phyloP scores from a whole-genome alignment of 1,284 basidiomycete species.

The Leccinum fuscescens region DNA sequence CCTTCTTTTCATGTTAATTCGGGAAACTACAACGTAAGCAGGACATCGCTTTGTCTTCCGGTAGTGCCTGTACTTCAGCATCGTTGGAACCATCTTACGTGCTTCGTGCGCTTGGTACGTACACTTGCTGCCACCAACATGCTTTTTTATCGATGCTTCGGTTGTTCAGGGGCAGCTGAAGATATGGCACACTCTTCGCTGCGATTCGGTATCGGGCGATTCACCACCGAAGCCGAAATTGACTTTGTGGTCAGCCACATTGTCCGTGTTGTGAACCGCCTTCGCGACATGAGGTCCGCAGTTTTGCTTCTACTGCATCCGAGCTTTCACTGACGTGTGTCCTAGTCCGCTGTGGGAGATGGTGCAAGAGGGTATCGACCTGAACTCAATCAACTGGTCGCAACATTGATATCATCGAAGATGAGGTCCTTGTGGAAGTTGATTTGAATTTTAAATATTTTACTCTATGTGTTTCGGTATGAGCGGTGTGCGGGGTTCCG shows the following conservation, averaged over 20 bases:
- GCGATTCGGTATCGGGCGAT: conserved; percentile 96
- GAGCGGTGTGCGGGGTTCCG: conserved; percentile 17
- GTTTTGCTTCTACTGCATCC: conserved; percentile 1
- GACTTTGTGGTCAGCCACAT: conserved; percentile 94
- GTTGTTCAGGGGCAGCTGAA: conserved; percentile 77
- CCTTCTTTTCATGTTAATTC: background rate
- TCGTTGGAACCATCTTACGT: conserved; percentile 99
- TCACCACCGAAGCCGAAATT: conserved; percentile 96
- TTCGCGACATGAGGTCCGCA: conserved; percentile 68
- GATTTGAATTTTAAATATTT: background rate
- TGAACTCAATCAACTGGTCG: conserved; percentile 92
- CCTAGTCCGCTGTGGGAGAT: conserved; percentile 92
- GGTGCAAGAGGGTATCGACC: conserved; percentile 97
- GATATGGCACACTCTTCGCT: conserved; percentile 99
- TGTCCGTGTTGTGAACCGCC: conserved; percentile 74
- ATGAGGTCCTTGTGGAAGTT: conserved; percentile 1
- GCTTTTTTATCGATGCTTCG: conserved; percentile 2
- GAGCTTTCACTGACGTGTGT: conserved; percentile 12
- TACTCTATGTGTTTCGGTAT: background rate
- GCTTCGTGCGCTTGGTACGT: conserved; percentile 84
- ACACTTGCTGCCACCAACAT: background rate
- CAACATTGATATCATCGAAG: conserved; percentile 45
- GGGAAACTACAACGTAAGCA: conserved; percentile 30
- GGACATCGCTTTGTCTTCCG: conserved; percentile 97
- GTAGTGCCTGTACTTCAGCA: conserved; percentile 97